phyloP scores from a whole-genome alignment of 164 flowering plant genomes.

The Aristolochia californica region DNA sequence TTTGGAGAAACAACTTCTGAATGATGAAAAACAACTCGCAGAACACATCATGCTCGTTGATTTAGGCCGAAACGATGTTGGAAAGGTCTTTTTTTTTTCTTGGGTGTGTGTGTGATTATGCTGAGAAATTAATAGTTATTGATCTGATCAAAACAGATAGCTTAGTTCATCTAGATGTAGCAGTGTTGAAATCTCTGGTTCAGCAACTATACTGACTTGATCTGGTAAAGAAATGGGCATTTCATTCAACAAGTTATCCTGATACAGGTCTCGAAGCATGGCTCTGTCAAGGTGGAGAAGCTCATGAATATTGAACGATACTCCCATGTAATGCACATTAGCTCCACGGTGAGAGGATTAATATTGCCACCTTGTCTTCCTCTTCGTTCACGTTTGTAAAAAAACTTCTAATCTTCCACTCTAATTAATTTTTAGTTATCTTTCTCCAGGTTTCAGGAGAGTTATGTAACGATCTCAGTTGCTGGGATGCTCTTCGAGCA shows the following conservation, averaged over 20 bases:
- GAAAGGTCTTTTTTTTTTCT: constrained; percentile 47
- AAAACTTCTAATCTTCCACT: neutral
- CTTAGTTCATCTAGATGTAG: neutral
- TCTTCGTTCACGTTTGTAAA: neutral
- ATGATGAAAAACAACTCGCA: constrained; percentile 91
- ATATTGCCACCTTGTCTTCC: neutral
- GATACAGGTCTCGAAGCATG: constrained; percentile 71
- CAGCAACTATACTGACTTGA: neutral
- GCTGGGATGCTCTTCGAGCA: constrained; percentile 92
- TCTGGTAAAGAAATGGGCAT: no score
- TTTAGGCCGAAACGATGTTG: constrained; percentile 93
- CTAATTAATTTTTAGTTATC: neutral
- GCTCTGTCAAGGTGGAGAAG: constrained; percentile 88
- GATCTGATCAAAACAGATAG: neutral
- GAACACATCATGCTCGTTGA: constrained; percentile 98
- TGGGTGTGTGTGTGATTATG: neutral
- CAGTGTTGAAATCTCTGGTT: neutral
- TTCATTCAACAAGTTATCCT: no score
- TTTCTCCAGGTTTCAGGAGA: constrained; percentile 98
- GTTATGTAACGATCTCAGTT: constrained; percentile 48
- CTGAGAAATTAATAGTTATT: neutral
- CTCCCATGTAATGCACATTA: constrained; percentile 99
- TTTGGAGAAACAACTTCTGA: constrained; percentile 57
- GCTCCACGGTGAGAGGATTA: constrained; percentile 86
- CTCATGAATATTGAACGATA: constrained; percentile 87